These are phyloP conservation scores for Aspergillus coremiiformis DNA, from an alignment of 495 filamentous ascomycete species.

Conservation along the genomic window DNA sequence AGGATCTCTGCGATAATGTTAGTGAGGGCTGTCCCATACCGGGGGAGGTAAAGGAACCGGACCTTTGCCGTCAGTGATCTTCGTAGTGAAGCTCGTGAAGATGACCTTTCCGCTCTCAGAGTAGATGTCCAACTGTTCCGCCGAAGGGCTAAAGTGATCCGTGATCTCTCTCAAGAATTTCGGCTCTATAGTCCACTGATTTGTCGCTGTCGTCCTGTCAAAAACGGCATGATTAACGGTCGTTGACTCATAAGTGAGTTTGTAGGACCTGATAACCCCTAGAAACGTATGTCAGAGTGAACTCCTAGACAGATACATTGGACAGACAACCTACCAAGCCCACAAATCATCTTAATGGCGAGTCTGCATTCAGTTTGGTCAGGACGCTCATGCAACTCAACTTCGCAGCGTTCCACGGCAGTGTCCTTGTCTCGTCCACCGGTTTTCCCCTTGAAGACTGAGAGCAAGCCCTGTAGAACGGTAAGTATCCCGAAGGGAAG, in stretches of 20 bases:
- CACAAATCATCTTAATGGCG: slow-evolving; percentile 73
- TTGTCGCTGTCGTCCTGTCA: slow-evolving; percentile 58
- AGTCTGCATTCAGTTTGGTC: slow-evolving; percentile 70
- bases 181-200: slow-evolving; percentile 73
- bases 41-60: slow-evolving; percentile 8
- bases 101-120: slow-evolving; percentile 60
- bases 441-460: slow-evolving; percentile 62
- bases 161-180: slow-evolving; percentile 72
- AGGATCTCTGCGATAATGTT: slow-evolving; percentile 59
- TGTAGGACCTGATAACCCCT: slow-evolving; percentile 89
- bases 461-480: slow-evolving; percentile 53
- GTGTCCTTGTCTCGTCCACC: slow-evolving; percentile 68
- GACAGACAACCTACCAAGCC: slow-evolving; percentile 54
- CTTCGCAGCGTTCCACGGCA: slow-evolving; percentile 79
- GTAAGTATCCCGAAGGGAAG: not conserved
- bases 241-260: slow-evolving; percentile 78
- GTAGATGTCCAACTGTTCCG: slow-evolving; percentile 86
- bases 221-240: slow-evolving; percentile 84
- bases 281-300: slow-evolving; percentile 6
- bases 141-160: slow-evolving; percentile 84
- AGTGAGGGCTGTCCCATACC: not conserved
- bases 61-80: slow-evolving; percentile 78
- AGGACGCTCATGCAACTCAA: slow-evolving; percentile 67
- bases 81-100: slow-evolving; percentile 95
- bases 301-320: not conserved